phyloP scores from a whole-genome alignment of 768 basidiomycete genomes.

The Rhizopogon rudus region DNA sequence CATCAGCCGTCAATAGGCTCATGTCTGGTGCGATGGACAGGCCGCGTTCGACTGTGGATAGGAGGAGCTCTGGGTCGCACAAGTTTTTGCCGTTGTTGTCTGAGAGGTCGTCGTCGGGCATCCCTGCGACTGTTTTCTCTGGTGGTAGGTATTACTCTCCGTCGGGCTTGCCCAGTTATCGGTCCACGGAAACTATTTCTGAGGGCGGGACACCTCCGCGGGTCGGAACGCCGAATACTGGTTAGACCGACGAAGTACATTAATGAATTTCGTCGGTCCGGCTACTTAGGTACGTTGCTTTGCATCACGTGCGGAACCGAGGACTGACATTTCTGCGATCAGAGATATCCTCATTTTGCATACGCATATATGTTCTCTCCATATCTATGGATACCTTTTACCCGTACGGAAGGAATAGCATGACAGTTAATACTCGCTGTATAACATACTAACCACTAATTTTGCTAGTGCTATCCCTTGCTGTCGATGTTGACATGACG shows the following conservation, averaged over 20 bases:
- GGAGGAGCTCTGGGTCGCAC: conserved; percentile 22
- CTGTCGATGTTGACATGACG: background rate
- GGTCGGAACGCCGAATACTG: conserved; percentile 5
- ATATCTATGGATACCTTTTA: background rate
- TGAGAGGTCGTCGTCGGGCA: conserved; percentile 1
- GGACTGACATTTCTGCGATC: background rate
- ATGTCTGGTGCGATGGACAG: conserved; percentile 6
- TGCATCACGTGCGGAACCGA: background rate
- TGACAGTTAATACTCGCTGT: background rate
- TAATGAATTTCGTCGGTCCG: background rate
- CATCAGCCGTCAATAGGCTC: conserved; percentile 19
- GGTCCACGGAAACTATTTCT: conserved; percentile 6
- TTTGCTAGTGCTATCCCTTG: background rate
- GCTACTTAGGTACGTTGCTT: background rate
- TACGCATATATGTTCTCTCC: background rate
- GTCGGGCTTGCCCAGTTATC: conserved; percentile 4
- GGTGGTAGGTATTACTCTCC: conserved; percentile 4
- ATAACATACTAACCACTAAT: background rate
- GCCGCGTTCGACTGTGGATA: conserved; percentile 19
- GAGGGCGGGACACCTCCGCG: conserved; percentile 1
- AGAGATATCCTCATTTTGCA: background rate
- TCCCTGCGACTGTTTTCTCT: conserved; percentile 1
- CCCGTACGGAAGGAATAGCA: background rate
- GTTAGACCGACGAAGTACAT: background rate
- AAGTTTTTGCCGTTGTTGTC: conserved; percentile 16